Conservation (phyloP, 345 rosid species). For the Zanthoxylum bungeanum region DNA sequence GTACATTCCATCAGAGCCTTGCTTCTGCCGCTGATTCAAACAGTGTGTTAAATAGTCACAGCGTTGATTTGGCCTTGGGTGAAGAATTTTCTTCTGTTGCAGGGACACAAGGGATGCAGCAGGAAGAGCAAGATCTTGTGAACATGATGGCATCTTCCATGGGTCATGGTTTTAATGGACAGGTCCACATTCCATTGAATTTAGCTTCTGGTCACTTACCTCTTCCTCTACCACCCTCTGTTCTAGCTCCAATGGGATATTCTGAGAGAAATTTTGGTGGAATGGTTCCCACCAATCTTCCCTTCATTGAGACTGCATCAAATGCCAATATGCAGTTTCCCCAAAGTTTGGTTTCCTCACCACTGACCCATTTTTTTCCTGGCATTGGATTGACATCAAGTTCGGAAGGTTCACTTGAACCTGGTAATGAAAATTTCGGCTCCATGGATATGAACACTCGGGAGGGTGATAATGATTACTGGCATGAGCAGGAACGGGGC, state of each 20-base stretch:
- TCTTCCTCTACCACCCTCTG: conserved; percentile 46
- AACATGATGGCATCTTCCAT: conserved; percentile 62
- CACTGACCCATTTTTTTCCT: conserved; percentile 62
- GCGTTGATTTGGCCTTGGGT: conserved; percentile 49
- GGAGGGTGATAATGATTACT: conserved; percentile 54
- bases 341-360: conserved; percentile 55
- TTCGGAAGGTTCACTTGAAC: conserved; percentile 49
- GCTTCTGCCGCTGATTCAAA: conserved; percentile 51
- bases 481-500: conserved; percentile 63
- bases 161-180: conserved; percentile 66
- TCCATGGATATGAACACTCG: conserved; percentile 39
- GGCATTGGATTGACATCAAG: conserved; percentile 45
- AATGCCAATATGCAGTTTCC: conserved; percentile 60
- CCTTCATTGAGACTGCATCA: conserved; percentile 62
- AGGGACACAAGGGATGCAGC: conserved; percentile 62
- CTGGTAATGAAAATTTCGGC: conserved; percentile 40
- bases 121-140: conserved; percentile 74
- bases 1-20: conserved; percentile 40
- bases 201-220: conserved; percentile 58
- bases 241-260: conserved; percentile 65
- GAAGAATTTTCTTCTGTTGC: conserved; percentile 45
- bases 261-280: conserved; percentile 63
- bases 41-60: conserved; percentile 41
- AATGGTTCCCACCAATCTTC: conserved; percentile 52
- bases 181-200: conserved; percentile 62